Base-by-base conservation (phyloP, 345 rosid genomes). In the Theobroma cacao region DNA sequence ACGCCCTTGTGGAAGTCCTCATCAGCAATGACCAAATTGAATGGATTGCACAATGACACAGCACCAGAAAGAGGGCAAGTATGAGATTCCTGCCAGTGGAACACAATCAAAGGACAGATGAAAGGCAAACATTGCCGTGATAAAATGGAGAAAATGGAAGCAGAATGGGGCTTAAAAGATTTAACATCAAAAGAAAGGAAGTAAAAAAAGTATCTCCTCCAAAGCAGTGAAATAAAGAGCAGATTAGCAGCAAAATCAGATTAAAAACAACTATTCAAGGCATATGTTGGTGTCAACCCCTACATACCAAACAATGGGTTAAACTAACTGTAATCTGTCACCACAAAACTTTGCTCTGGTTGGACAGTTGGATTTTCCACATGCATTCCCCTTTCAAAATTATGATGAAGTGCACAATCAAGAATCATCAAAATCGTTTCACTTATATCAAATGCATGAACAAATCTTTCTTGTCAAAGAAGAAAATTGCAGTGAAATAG, bases 1-100 rank as follows among this genome's bases (percentile, higher is more conserved):
- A 95, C 92, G 79, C 97, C 99, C 91, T 93, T 93, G 33, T 81
- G 97, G 82, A 95, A 93, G 82, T 95, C 94, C 85, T 93, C 93
- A 82, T 93, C 97, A 40, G 98, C 93, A 74, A 89, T 86, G 76
- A 95, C 91, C 89, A 93, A 89, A 89, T 95, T 86, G 82, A 95
- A 95, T 70, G 99, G 99, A 82, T 95, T 95, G 78, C 98, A 95
- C 87, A 95, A 76, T 20, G 97, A 93, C 58, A 87, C 97, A 50
- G 97, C 98, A 76, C 94, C 98, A 30, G 90, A 77, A 77, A 95
- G 91, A 47, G 84, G 89, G 77, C 98, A 87, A 60, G 82, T 71
- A 78, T 82, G 84, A 84, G 92, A 88, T 69, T 95, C 97, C 97
- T 93, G 85, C 84, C 81, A 82, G 76, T 47, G 72, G 47, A 12